Conservation (phyloP, 495 filamentous ascomycete genomes). For the Neurospora sp. region DNA sequence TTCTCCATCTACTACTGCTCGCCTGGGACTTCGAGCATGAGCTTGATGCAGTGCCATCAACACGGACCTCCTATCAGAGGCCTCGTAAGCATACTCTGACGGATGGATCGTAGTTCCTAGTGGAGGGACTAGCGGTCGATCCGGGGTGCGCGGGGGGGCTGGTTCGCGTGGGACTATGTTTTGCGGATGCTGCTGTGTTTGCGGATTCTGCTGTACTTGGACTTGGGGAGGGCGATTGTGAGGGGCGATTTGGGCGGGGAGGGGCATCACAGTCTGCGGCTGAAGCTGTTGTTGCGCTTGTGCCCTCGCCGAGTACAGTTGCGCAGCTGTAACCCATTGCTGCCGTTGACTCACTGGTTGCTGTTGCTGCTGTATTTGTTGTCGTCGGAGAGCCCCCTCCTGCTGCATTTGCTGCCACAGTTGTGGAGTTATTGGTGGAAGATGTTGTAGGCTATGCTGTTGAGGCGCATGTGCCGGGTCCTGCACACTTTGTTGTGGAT, state of each 20-base stretch:
- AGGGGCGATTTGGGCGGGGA: neutral
- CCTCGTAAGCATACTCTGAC: slow-evolving; percentile 27
- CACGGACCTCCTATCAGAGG: slow-evolving; percentile 34
- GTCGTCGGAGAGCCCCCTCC: neutral
- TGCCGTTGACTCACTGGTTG: neutral
- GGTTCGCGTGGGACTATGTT: neutral
- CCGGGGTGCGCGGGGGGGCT: neutral
- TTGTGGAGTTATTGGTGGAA: slow-evolving; percentile 1
- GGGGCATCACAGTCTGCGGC: neutral
- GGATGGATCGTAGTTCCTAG: slow-evolving; percentile 6
- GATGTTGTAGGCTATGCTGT: neutral
- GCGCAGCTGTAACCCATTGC: neutral
- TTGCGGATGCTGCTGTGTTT: neutral
- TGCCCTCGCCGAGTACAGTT: neutral
- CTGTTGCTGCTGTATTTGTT: neutral
- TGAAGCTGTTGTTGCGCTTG: neutral
- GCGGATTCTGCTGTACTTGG: neutral
- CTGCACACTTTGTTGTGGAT: neutral
- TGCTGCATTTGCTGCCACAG: neutral
- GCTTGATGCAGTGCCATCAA: slow-evolving; percentile 46
- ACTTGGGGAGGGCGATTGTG: neutral
- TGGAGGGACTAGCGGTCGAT: neutral
- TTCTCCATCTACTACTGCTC: slow-evolving; percentile 20
- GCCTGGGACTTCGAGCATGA: slow-evolving; percentile 44
- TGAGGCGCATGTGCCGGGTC: neutral